Percentiles rank a stretch among this genome's conserved stretches.
phyloP scores from a whole-genome alignment of 306 rosid genomes.

The Fragaria iinumae region DNA sequence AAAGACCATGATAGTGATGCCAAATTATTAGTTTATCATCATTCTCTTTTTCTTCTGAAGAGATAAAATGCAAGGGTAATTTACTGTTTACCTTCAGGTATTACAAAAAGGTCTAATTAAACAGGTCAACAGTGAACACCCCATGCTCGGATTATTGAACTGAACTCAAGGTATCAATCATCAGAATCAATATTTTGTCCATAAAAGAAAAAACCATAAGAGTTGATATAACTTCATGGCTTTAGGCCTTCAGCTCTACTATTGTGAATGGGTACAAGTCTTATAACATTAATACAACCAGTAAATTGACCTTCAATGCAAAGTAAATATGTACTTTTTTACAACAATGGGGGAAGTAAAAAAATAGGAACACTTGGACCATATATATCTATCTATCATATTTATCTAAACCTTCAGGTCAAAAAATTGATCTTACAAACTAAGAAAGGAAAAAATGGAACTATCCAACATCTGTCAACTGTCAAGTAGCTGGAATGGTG shows the following conservation, averaged over 20 bases:
- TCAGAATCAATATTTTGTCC: neutral
- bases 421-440: constrained; percentile 46
- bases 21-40: neutral
- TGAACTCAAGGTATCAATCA: neutral
- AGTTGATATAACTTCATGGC: neutral
- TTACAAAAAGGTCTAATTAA: neutral
- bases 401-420: constrained; percentile 35
- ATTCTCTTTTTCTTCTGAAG: neutral
- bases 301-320: constrained; percentile 14
- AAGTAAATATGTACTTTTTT: constrained; percentile 29
- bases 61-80: neutral
- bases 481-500: neutral
- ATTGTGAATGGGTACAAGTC: neutral
- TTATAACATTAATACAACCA: neutral
- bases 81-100: neutral
- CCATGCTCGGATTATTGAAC: neutral
- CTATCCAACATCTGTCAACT: neutral
- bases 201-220: neutral
- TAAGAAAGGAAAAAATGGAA: constrained; percentile 2
- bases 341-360: constrained; percentile 27
- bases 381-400: constrained; percentile 33
- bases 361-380: neutral
- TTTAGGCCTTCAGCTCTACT: neutral
- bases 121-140: neutral
- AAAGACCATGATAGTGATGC: neutral